Evolutionary conservation across 2,329 filamentous ascomycete genomes (phyloP).

Genomic region (Penicillium vulpinum): DNA sequence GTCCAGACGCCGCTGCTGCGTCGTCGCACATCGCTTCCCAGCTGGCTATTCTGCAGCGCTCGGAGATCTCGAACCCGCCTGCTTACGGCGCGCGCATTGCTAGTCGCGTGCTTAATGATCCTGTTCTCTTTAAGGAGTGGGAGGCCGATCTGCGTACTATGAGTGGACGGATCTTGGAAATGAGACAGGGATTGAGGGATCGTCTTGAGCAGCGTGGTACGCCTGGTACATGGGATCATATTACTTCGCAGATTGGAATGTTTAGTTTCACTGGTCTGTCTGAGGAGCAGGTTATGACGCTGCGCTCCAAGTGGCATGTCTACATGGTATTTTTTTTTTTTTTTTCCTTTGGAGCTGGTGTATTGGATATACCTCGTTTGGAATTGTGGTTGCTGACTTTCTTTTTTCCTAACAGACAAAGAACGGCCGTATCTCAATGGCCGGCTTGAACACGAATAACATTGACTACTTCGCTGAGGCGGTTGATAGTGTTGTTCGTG

Average conservation of each 20-base stretch:
- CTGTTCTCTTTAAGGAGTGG: slow-evolving; percentile 82
- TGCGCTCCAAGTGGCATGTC: slow-evolving; percentile 52
- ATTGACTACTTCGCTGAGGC: slow-evolving; percentile 91
- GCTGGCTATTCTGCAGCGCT: slow-evolving; percentile 89
- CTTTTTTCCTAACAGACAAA: slow-evolving; percentile 60
- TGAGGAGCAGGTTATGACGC: slow-evolving; percentile 48
- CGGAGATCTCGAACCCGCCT: slow-evolving; percentile 95
- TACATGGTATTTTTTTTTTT: slow-evolving; percentile 46
- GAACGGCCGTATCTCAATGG: slow-evolving; percentile 98
- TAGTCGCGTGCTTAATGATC: slow-evolving; percentile 78
- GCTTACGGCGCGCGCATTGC: slow-evolving; percentile 92
- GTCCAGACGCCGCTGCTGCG: slow-evolving; percentile 63
- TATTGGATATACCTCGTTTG: not conserved
- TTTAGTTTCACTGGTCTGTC: slow-evolving; percentile 74
- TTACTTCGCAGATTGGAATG: slow-evolving; percentile 99
- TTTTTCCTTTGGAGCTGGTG: not conserved
- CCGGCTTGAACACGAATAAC: slow-evolving; percentile 89
- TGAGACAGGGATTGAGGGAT: slow-evolving; percentile 74
- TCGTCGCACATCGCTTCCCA: slow-evolving; percentile 73
- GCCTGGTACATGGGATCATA: slow-evolving; percentile 92
- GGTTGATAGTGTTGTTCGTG: slow-evolving; percentile 74
- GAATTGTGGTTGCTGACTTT: not conserved
- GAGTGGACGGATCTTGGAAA: slow-evolving; percentile 91
- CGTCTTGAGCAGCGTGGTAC: slow-evolving; percentile 84
- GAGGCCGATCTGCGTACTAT: slow-evolving; percentile 88